These are phyloP conservation scores for Grigorovia transvaalensis DNA, from an alignment of 805 yeast genomes.

Conservation along the genomic window DNA sequence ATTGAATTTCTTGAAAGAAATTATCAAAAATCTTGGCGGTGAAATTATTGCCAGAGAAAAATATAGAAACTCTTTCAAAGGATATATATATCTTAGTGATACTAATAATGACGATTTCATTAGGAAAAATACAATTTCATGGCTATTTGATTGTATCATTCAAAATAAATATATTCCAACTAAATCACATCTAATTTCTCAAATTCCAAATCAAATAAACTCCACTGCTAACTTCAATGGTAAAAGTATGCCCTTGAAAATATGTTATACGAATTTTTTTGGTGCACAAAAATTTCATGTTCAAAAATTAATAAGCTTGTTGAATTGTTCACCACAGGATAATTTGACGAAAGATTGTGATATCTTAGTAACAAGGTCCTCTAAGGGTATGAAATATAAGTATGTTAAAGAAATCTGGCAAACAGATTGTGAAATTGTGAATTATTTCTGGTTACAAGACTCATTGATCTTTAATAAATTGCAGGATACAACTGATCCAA, in stretches of 20 bases:
- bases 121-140: slow-evolving; percentile 53
- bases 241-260: neutral
- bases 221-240: neutral
- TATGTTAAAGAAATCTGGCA: slow-evolving; percentile 63
- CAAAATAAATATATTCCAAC: slow-evolving; percentile 49
- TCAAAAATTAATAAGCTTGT: slow-evolving; percentile 44
- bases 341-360: slow-evolving; percentile 53
- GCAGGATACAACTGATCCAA: neutral
- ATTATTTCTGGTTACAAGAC: slow-evolving; percentile 75
- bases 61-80: neutral
- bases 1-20: no score
- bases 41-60: neutral
- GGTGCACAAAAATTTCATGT: slow-evolving; percentile 76
- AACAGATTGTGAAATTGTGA: slow-evolving; percentile 38
- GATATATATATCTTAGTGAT: neutral
- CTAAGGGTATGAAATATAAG: slow-evolving; percentile 61
- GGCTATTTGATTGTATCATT: slow-evolving; percentile 62
- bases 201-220: slow-evolving; percentile 15
- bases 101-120: neutral
- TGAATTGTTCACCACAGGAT: slow-evolving; percentile 72
- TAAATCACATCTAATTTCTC: slow-evolving; percentile 37
- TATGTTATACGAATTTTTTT: slow-evolving; percentile 63
- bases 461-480: neutral
- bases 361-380: slow-evolving; percentile 56
- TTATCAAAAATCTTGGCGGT: neutral